A percentile compares a stretch with the other conserved stretches of the same genome.
Evolutionary conservation across 2,329 filamentous ascomycete species (phyloP).

Genomic region (Phyllachora maydis): DNA sequence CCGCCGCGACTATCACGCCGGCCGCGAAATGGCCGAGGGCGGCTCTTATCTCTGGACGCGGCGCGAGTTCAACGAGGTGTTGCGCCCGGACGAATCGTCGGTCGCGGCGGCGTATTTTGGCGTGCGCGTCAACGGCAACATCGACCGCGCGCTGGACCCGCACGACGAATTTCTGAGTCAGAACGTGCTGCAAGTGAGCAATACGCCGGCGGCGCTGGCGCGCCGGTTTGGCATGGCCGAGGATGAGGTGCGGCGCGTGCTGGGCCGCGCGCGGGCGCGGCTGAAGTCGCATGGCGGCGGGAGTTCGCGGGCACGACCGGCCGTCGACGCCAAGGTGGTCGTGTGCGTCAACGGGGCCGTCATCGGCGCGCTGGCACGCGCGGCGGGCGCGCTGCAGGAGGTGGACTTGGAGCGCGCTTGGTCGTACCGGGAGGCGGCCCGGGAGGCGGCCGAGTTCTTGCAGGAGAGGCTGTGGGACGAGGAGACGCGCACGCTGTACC

Average conservation of each 20-base stretch:
- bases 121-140: conserved; percentile 67
- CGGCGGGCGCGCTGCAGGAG: conserved; percentile 43
- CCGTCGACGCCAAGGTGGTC: conserved; percentile 74
- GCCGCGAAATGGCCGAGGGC: conserved; percentile 70
- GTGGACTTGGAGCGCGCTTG: conserved; percentile 34
- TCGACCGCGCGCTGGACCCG: conserved; percentile 61
- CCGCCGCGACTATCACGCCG: too few species aligned
- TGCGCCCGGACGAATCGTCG: conserved; percentile 31
- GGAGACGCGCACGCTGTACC: conserved; percentile 39
- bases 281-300: conserved; percentile 45
- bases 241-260: conserved; percentile 44
- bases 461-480: conserved; percentile 51
- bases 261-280: conserved; percentile 45
- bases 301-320: conserved; percentile 51
- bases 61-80: conserved; percentile 62
- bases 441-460: conserved; percentile 52
- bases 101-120: conserved; percentile 73
- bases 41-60: conserved; percentile 90
- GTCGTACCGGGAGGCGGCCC: conserved; percentile 44
- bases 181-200: conserved; percentile 62
- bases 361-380: conserved; percentile 61
- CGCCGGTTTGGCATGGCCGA: conserved; percentile 54
- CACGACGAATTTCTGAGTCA: conserved; percentile 91
- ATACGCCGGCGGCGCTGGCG: conserved; percentile 46
- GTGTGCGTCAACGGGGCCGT: conserved; percentile 77